Base-by-base conservation (phyloP, 1,284 basidiomycete species). In the Athelia sp. region DNA sequence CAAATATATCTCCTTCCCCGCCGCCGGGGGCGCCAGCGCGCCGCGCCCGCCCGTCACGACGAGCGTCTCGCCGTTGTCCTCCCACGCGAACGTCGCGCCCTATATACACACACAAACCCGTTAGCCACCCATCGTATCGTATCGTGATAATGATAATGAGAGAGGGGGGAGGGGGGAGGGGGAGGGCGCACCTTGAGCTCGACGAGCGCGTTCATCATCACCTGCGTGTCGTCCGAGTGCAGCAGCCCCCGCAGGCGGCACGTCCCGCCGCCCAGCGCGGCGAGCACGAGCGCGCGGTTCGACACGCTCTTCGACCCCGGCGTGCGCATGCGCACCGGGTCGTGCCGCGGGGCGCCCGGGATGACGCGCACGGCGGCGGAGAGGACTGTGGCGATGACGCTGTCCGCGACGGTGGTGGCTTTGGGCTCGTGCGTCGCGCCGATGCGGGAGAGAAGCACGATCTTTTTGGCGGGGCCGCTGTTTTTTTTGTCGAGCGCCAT, bases 401-500 rank as follows among this genome's bases (percentile, higher is more conserved):
- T 70, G 70, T 98, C 91, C 23, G 75, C 72, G 46, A 99, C 90
- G 24, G 82, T 82, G 1, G 91, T 93, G 1, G 96, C 97, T 68
- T 89, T 90, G 58, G 88, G 87, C 70, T 99, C 96, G 62, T 87
- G 86, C 0, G 94, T 98, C 60, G 86, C 87, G 40, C 97, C 97
- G 56, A 99, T 98, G 52, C 84, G 79, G 38, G 85, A 86, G 29
- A 99, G 79, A 31, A 99, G 77, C 43, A 99, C 97, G 53, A 99
- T 82, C 73, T 97, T 98, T 76, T 97, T 98, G 59, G 87, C 82
- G 50, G 80, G 62, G 49, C 96, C 88, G 51, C 86, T 87, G 67
- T 99, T 99, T 79, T 99, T 99, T 79, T 99, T 99, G 79, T 99
- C 96, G 53, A 99, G 86, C 55, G 80, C 81, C 86, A 90, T 90